A percentile compares a stretch with the other conserved stretches of the same genome.
phyloP scores from a whole-genome alignment of 1,139 yeast species.

The Pichia sp. region DNA sequence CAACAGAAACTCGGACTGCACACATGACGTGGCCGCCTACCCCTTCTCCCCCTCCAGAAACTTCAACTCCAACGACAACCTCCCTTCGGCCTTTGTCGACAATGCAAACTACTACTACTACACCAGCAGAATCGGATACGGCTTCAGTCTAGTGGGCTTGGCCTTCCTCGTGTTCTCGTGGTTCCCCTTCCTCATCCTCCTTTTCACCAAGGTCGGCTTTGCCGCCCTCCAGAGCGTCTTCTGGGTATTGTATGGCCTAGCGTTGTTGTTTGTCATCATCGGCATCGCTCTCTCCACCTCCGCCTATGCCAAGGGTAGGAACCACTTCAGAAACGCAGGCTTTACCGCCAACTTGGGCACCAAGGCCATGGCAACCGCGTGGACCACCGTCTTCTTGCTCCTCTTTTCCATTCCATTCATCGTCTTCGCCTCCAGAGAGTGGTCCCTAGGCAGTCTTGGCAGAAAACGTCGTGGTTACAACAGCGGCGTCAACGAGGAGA shows the following conservation, averaged over 20 bases:
- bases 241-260: slow-evolving; percentile 29
- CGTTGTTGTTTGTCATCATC: slow-evolving; percentile 49
- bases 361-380: slow-evolving; percentile 32
- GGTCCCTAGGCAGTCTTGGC: neutral
- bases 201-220: slow-evolving; percentile 11
- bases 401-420: slow-evolving; percentile 17
- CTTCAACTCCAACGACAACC: slow-evolving; percentile 40
- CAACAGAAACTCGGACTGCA: slow-evolving; percentile 43
- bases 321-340: slow-evolving; percentile 49
- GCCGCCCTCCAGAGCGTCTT: slow-evolving; percentile 5
- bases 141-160: slow-evolving; percentile 59
- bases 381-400: slow-evolving; percentile 22
- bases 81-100: slow-evolving; percentile 47
- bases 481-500: too few relatives aligned
- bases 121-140: slow-evolving; percentile 63
- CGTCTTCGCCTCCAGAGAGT: slow-evolving; percentile 3
- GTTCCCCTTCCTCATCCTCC: slow-evolving; percentile 26
- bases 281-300: slow-evolving; percentile 67
- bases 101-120: slow-evolving; percentile 53
- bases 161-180: slow-evolving; percentile 49
- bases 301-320: slow-evolving; percentile 57
- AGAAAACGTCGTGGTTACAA: neutral
- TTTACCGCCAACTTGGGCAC: slow-evolving; percentile 49
- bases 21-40: slow-evolving; percentile 48
- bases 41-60: slow-evolving; percentile 64